These are phyloP conservation scores for Candida tropicalis DNA, from an alignment of 1,139 yeast species.

Conservation along the genomic window DNA sequence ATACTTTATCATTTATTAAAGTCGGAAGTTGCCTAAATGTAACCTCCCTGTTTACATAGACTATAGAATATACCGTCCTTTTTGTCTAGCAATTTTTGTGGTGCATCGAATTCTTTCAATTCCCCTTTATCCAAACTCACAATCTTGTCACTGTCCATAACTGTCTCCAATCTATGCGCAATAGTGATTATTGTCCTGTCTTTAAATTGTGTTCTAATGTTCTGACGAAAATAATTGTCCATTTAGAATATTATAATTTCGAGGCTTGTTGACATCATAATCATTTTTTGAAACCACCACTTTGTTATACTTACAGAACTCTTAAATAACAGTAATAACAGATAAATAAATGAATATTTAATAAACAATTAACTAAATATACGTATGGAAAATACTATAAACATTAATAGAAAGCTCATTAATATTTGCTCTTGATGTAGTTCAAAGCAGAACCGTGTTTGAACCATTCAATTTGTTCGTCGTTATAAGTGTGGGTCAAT, in stretches of 20 bases:
- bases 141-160: constrained; percentile 52
- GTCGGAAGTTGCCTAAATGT: constrained; percentile 6
- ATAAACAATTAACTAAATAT: no score
- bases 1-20: constrained; percentile 26
- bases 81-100: constrained; percentile 27
- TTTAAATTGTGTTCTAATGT: constrained; percentile 45
- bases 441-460: constrained; percentile 97
- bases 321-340: no score
- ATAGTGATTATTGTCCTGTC: constrained; percentile 55
- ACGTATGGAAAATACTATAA: no score
- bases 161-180: constrained; percentile 58
- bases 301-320: no score
- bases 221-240: no score
- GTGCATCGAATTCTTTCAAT: constrained; percentile 71
- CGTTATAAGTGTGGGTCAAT: constrained; percentile 94
- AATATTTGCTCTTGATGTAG: constrained; percentile 55
- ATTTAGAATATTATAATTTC: no score
- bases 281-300: no score
- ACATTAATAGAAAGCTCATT: no score
- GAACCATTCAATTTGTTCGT: constrained; percentile 97
- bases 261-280: no score
- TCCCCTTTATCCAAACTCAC: constrained; percentile 56
- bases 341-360: no score
- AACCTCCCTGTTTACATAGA: constrained; percentile 22
- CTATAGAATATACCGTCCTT: constrained; percentile 20